Evolutionary conservation across 2,329 filamentous ascomycete species (phyloP).

Genomic region (Neonectria magnoliae): DNA sequence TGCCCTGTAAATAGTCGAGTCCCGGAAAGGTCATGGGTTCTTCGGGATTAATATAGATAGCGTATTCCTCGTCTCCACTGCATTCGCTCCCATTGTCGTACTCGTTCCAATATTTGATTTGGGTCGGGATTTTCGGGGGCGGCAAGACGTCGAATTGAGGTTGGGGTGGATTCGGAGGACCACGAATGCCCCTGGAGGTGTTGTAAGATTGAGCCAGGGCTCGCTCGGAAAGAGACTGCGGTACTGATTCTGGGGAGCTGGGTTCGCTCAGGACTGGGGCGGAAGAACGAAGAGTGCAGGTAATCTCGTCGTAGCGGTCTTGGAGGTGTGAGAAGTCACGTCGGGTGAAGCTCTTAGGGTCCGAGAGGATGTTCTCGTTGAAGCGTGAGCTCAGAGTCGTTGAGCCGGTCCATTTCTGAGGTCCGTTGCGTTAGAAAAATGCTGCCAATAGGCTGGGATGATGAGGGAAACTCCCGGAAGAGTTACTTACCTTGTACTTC

Average conservation of each 20-base stretch:
- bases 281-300: constrained; percentile 57
- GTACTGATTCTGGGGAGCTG: constrained; percentile 50
- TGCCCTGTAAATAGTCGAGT: constrained; percentile 65
- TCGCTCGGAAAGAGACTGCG: constrained; percentile 26
- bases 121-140: constrained; percentile 41
- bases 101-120: constrained; percentile 80
- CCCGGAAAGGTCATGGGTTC: constrained; percentile 69
- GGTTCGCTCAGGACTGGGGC: constrained; percentile 53
- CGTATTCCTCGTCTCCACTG: constrained; percentile 68
- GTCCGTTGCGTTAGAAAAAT: constrained; percentile 9
- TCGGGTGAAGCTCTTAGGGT: constrained; percentile 77
- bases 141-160: constrained; percentile 47
- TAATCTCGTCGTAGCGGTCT: constrained; percentile 61
- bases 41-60: constrained; percentile 79
- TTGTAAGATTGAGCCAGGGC: constrained; percentile 23
- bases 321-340: constrained; percentile 68
- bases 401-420: constrained; percentile 83
- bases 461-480: neutral
- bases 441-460: neutral
- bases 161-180: constrained; percentile 43
- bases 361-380: constrained; percentile 70
- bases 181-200: constrained; percentile 20
- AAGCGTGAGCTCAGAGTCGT: constrained; percentile 71
- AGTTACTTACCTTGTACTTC: constrained; percentile 70
- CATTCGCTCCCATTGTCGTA: constrained; percentile 83